Evolutionary conservation across 768 basidiomycete genomes (phyloP).

Genomic region (Clitopilus hobsonii): DNA sequence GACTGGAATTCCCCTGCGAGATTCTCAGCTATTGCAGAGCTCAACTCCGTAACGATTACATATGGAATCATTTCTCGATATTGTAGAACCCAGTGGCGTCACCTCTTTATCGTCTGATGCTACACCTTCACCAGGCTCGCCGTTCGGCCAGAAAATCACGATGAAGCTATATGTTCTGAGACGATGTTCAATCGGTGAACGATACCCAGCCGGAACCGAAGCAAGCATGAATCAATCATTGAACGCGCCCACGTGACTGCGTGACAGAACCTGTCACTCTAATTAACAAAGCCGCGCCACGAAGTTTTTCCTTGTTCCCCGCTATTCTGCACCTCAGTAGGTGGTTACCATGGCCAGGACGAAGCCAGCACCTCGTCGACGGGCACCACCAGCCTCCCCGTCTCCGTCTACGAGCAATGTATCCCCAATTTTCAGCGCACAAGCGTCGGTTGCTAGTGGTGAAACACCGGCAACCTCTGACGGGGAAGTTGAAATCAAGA

Average conservation of each 20-base stretch:
- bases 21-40: too few relatives aligned
- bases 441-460: constrained; percentile 34
- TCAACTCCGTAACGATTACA: too few relatives aligned
- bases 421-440: constrained; percentile 49
- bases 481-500: constrained; percentile 16
- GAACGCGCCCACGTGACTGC: constrained; percentile 1
- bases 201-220: not conserved
- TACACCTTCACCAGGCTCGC: too few relatives aligned
- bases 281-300: constrained; percentile 3
- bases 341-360: constrained; percentile 25
- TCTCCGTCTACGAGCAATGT: constrained; percentile 30
- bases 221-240: not conserved
- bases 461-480: constrained; percentile 57
- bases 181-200: not conserved
- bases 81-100: too few relatives aligned
- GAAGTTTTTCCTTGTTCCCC: constrained; percentile 19
- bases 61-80: too few relatives aligned
- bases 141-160: too few relatives aligned
- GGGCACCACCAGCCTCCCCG: constrained; percentile 5
- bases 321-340: constrained; percentile 3
- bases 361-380: constrained; percentile 28
- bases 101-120: too few relatives aligned
- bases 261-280: constrained; percentile 2
- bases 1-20: too few relatives aligned
- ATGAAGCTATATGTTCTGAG: too few relatives aligned